Percentiles rank a stretch among this genome's conserved stretches.
Conservation (phyloP, 2,329 filamentous ascomycete species). For the Lasiodiplodia citricola region DNA sequence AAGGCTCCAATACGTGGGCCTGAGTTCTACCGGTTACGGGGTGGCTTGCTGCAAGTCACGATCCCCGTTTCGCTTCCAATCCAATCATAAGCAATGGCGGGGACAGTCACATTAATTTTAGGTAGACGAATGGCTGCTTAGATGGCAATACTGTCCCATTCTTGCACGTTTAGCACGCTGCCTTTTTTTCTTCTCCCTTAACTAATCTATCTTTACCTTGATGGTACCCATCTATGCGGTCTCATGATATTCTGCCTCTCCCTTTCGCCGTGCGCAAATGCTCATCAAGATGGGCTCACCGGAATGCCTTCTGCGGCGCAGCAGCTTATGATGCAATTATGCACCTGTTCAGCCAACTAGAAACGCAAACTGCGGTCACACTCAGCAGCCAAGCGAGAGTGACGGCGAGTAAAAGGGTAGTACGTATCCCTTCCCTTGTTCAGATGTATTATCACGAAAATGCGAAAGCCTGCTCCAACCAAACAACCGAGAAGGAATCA, state of each 20-base stretch:
- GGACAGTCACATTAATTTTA: neutral
- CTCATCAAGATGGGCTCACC: neutral
- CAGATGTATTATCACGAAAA: neutral
- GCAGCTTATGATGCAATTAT: slow-evolving; percentile 6
- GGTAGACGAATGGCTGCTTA: neutral
- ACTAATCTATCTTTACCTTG: neutral
- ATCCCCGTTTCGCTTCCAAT: neutral
- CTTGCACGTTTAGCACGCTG: no score
- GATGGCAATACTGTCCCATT: neutral
- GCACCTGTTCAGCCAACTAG: neutral
- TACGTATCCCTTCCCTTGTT: neutral
- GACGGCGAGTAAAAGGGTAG: neutral
- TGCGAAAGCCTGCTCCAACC: neutral
- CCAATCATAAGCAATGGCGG: neutral
- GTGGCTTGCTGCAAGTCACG: neutral
- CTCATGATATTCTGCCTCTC: neutral
- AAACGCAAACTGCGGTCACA: neutral
- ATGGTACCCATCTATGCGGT: neutral
- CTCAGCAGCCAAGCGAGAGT: no score
- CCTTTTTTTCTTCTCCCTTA: neutral
- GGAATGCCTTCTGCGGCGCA: neutral
- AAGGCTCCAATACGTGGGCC: no score
- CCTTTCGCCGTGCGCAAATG: neutral
- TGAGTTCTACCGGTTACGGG: no score
- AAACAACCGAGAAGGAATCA: no score